Evolutionary conservation across 305 asterid genomes (phyloP).

Genomic region (Solanum hybrid): DNA sequence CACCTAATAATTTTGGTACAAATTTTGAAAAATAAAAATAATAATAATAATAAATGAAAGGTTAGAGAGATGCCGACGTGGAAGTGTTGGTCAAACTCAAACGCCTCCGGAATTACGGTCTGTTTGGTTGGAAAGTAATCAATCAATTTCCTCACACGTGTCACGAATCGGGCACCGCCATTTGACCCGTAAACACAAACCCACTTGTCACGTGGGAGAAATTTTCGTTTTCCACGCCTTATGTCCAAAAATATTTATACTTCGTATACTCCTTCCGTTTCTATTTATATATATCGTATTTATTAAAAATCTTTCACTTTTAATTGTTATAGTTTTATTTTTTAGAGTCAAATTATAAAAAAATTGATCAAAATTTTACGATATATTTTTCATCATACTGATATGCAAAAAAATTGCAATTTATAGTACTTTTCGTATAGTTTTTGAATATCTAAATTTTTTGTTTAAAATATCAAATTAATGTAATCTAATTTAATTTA

Average conservation of each 20-base stretch:
- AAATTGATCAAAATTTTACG: no score
- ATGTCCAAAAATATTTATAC: not conserved
- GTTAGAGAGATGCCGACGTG: not conserved
- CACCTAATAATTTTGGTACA: not conserved
- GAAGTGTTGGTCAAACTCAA: not conserved
- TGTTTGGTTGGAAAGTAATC: not conserved
- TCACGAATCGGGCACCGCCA: conserved; percentile 17
- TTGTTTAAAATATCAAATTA: no score
- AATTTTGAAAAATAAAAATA: not conserved
- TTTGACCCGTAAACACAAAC: conserved; percentile 17
- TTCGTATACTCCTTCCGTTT: no score
- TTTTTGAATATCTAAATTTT: no score
- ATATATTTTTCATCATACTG: no score
- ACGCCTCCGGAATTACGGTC: not conserved
- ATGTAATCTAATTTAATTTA: no score
- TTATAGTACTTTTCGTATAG: no score
- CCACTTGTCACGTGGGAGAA: conserved; percentile 17
- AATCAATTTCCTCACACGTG: conserved; percentile 13
- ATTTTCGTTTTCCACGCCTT: not conserved
- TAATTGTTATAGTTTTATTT: no score
- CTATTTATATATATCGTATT: no score
- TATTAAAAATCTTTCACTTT: no score
- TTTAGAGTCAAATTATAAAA: no score
- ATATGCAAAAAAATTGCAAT: no score
- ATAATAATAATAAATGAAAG: not conserved